Base-by-base conservation (phyloP, 192 early-diverging fungal genomes). In the Umbelopsis sp. region DNA sequence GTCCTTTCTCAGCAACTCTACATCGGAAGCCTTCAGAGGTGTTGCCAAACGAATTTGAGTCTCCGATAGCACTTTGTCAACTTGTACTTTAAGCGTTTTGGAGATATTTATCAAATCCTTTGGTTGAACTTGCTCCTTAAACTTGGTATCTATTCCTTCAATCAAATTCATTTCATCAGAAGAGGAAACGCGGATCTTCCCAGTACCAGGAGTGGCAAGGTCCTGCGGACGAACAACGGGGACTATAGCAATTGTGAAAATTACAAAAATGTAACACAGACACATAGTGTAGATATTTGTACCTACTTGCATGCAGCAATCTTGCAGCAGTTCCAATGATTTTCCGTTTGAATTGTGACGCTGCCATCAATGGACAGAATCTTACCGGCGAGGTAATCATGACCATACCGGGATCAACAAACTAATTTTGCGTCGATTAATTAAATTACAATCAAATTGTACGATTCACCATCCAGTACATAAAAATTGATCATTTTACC, bases 151-250 rank as follows among this genome's bases (percentile, higher is more conserved):
- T 5, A 85, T 54, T 36, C 94, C 94, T 32, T 73, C 76, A 43
- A 97, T 75, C 17, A 81, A 74, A 59, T 84, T 75, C 17, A 75
- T 76, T 69, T 92, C 86, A 11, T 78, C 68, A 7, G 89, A 71
- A 59, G 76, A 41, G 2, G 38, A 73, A 62, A 93, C 81, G 22
- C 71, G 79, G 31, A 95, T 71, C 32, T 29, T 83, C 34, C 96
- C 96, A 38, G 76, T 74, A 1, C 92, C 93, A 14, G 69, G 65
- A 47, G 82, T 83, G 12, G 91, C 91, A 45, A 94, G 78, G 78
- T 99, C 97, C 79, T 97, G 96, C 69, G 96, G 92, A 50, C 97
- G 84, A 66, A 90, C 88, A 12, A 99, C 97, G 3, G 96, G 93
- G 79, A 99, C 91, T 93, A 77, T 20, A n/a, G 11, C 32, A 34